Evolutionary conservation across 169 alveolate genomes (phyloP), one percentile per base, ranked within the genome.

Genomic region (Eimeria sp.): DNA sequence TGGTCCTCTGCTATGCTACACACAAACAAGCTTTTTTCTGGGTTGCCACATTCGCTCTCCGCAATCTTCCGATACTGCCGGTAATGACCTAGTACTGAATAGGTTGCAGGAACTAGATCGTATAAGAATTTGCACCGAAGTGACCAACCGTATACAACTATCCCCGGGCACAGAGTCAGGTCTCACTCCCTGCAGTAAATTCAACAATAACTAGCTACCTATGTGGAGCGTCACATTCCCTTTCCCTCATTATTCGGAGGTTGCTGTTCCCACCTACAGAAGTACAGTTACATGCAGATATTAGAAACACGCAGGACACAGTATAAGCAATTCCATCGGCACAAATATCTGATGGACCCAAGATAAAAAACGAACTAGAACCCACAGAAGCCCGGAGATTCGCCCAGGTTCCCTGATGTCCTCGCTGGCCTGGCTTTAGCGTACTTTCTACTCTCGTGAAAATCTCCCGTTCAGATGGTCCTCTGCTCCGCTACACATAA

Each of bases 121-220:
- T n/a, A n/a, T n/a, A n/a, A n/a, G n/a, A n/a, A n/a, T n/a, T n/a
- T n/a, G n/a, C n/a, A n/a, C n/a, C n/a, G n/a, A n/a, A n/a, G n/a
- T n/a, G 14, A 40, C 30, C 56, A 40, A 16, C 33, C 33, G 58
- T 40, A 20, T 2, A 40, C 54, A 33, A 30, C 58, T 33, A 74
- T 33, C 13, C 13, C 33, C 20, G 1, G 14, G 54, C 58, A 20
- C 23, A 18, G 14, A 40, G 6, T 37, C 18, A 74, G 30, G 4
- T 33, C 56, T 40, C 56, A 74, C 83, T 74, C 83, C 83, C 83
- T 74, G 83, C 80, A 71, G 78, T 33, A 33, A n/a, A 20, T 30
- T 33, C 33, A 37, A 56, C 23, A 40, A 56, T 20, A 10, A 40
- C 23, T 20, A 10, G 20, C 23, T 6, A 33, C 23, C 83, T 40